Conservation (phyloP, 176 grass and related monocot genomes). For the Zea luxurians region DNA sequence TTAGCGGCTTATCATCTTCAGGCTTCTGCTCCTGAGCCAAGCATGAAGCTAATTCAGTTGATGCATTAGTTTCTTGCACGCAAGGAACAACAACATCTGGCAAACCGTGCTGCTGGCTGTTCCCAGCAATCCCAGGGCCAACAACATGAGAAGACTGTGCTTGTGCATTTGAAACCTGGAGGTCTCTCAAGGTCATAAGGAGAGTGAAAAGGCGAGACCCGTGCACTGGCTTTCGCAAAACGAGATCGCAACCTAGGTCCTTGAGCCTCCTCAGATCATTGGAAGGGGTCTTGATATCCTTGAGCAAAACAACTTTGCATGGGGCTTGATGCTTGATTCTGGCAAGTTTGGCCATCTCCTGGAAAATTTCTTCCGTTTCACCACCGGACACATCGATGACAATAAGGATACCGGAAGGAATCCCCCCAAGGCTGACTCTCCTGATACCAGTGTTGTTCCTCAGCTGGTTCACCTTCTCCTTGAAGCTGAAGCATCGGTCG, state of each 20-base stretch:
- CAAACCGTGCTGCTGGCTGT: not conserved
- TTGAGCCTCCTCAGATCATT: constrained; percentile 41
- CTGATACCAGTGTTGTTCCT: constrained; percentile 21
- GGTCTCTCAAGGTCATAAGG: constrained; percentile 32
- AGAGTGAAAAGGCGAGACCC: constrained; percentile 54
- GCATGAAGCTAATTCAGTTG: not conserved
- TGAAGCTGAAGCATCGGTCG: constrained; percentile 44
- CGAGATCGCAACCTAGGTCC: constrained; percentile 38
- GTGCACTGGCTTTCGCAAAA: constrained; percentile 69
- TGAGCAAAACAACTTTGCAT: constrained; percentile 54
- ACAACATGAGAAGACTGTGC: not conserved
- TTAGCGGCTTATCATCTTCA: constrained; percentile 48
- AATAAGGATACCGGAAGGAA: constrained; percentile 40
- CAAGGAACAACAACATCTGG: not conserved
- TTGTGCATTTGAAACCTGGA: constrained; percentile 22
- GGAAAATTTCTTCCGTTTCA: constrained; percentile 14
- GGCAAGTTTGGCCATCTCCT: constrained; percentile 24
- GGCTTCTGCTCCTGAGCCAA: not conserved
- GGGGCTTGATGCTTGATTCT: constrained; percentile 32
- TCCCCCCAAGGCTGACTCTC: constrained; percentile 8
- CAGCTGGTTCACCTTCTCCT: constrained; percentile 45
- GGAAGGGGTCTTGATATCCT: constrained; percentile 42
- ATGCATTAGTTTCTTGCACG: not conserved
- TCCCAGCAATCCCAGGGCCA: not conserved
- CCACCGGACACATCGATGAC: constrained; percentile 47